These are phyloP conservation scores for Dictyostelium brefeldianum DNA, from an alignment of 78 protist genomes.

Conservation along the genomic window DNA sequence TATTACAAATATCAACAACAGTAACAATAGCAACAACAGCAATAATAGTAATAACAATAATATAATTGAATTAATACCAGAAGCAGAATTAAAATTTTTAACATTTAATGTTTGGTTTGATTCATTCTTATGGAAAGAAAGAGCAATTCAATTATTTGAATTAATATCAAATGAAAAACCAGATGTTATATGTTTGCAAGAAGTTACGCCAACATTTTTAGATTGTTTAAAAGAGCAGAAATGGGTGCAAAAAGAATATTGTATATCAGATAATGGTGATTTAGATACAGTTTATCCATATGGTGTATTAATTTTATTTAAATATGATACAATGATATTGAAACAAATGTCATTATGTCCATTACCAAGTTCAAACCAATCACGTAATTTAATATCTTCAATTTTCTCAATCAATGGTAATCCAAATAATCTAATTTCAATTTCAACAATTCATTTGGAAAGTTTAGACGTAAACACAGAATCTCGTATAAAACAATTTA, in stretches of 20 bases:
- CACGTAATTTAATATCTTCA: slow-evolving; percentile 11
- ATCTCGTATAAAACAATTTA: slow-evolving; percentile 40
- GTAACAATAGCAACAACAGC: slow-evolving; percentile 4
- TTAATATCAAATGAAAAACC: not conserved
- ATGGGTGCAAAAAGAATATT: slow-evolving; percentile 40
- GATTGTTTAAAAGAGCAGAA: slow-evolving; percentile 36
- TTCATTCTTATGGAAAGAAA: slow-evolving; percentile 45
- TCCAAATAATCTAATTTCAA: slow-evolving; percentile 11
- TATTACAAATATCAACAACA: not conserved
- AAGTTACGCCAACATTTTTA: slow-evolving; percentile 70
- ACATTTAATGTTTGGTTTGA: slow-evolving; percentile 82
- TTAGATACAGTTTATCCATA: slow-evolving; percentile 72
- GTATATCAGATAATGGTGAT: slow-evolving; percentile 65
- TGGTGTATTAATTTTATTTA: slow-evolving; percentile 35
- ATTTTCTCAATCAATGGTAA: not conserved
- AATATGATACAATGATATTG: slow-evolving; percentile 4
- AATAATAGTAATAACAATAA: not conserved
- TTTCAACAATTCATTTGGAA: slow-evolving; percentile 61
- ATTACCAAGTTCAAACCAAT: slow-evolving; percentile 31
- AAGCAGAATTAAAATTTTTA: slow-evolving; percentile 5
- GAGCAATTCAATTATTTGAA: slow-evolving; percentile 37
- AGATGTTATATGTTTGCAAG: slow-evolving; percentile 64
- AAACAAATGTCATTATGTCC: slow-evolving; percentile 29
- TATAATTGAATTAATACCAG: not conserved
- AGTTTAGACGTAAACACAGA: slow-evolving; percentile 31